Conservation (phyloP, 2,329 filamentous ascomycete species). For the Daldinia eschscholtzii region DNA sequence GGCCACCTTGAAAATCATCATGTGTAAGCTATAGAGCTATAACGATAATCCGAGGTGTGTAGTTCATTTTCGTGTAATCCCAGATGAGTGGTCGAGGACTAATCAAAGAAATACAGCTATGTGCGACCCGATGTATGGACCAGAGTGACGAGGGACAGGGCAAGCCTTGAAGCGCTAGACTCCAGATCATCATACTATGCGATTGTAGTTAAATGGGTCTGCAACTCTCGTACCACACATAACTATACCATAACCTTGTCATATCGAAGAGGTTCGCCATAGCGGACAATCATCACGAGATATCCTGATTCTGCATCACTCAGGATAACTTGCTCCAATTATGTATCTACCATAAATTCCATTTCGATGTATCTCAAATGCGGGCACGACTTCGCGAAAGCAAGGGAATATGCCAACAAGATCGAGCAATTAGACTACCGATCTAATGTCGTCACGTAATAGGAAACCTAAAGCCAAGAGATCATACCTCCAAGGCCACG, state of each 20-base stretch:
- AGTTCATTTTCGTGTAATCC: conserved; percentile 40
- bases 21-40: conserved; percentile 39
- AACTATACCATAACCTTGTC: conserved; percentile 30
- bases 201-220: conserved; percentile 29
- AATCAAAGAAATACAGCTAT: conserved; percentile 32
- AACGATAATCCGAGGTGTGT: conserved; percentile 40
- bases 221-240: conserved; percentile 3
- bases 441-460: conserved; percentile 38
- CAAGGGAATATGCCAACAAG: conserved; percentile 21
- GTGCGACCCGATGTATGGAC: conserved; percentile 34
- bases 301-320: conserved; percentile 19
- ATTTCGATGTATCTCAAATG: conserved; percentile 25
- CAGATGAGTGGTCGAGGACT: conserved; percentile 38
- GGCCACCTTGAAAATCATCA: conserved; percentile 35
- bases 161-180: conserved; percentile 27
- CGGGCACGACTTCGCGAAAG: conserved; percentile 19
- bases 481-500: conserved; percentile 27
- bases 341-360: conserved; percentile 1
- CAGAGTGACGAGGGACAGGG: conserved; percentile 41
- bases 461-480: conserved; percentile 35
- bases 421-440: conserved; percentile 21
- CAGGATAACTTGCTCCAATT: conserved; percentile 19
- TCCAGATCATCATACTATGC: conserved; percentile 18
- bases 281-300: conserved; percentile 42
- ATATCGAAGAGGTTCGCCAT: conserved; percentile 34